Conservation (phyloP, 768 basidiomycete genomes). For the Suillus luteus region DNA sequence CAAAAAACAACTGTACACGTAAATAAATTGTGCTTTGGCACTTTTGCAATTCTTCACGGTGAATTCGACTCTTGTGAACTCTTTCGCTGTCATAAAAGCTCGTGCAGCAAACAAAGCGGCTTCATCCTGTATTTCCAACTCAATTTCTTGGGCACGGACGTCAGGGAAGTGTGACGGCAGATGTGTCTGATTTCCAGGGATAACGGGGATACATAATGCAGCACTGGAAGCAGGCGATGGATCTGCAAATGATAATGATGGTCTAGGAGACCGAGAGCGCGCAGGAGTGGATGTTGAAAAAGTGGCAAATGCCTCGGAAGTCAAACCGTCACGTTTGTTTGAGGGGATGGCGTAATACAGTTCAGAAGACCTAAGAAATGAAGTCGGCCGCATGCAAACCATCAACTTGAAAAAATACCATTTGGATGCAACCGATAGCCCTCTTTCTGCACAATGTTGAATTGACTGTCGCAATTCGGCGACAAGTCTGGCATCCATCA, state of each 20-base stretch:
- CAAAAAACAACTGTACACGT: slow-evolving; percentile 80
- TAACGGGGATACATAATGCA: slow-evolving; percentile 36
- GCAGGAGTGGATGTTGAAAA: slow-evolving; percentile 67
- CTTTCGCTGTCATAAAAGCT: slow-evolving; percentile 72
- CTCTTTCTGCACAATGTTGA: slow-evolving; percentile 73
- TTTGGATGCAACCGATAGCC: slow-evolving; percentile 70
- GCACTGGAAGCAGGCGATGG: slow-evolving; percentile 29
- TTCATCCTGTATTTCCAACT: slow-evolving; percentile 61
- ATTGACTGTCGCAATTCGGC: slow-evolving; percentile 61
- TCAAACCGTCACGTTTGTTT: slow-evolving; percentile 42
- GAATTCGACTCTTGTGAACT: slow-evolving; percentile 73
- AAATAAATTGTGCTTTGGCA: slow-evolving; percentile 73
- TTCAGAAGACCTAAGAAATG: slow-evolving; percentile 69
- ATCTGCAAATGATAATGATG: slow-evolving; percentile 37
- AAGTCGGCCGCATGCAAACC: slow-evolving; percentile 16
- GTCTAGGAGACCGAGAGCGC: slow-evolving; percentile 44
- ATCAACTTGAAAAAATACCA: slow-evolving; percentile 49
- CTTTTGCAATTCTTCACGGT: slow-evolving; percentile 66
- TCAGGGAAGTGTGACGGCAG: slow-evolving; percentile 22
- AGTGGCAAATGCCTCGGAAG: slow-evolving; percentile 28
- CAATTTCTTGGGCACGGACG: slow-evolving; percentile 40
- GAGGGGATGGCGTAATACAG: slow-evolving; percentile 62
- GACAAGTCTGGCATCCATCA: slow-evolving; percentile 53
- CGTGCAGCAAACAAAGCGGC: slow-evolving; percentile 75
- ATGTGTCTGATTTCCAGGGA: slow-evolving; percentile 17